A percentile compares a stretch with the other conserved stretches of the same genome.
phyloP scores from a whole-genome alignment of 2,329 filamentous ascomycete genomes.

The Alternaria sp. region DNA sequence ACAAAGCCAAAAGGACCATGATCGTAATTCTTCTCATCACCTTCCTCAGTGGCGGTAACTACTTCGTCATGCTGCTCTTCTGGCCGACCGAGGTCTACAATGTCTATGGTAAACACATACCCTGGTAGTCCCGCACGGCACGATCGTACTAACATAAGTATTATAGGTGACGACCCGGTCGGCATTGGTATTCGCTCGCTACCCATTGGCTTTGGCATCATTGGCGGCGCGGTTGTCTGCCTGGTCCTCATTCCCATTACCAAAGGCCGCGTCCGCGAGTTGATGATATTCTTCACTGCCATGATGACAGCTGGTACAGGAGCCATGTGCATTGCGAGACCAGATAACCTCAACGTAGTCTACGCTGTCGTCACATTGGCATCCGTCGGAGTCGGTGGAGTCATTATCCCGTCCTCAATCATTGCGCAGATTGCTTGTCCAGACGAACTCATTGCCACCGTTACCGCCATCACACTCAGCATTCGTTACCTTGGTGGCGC shows the following conservation, averaged over 20 bases:
- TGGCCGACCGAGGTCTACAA: conserved; percentile 48
- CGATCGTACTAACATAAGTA: conserved; percentile 8
- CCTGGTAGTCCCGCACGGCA: fast-evolving
- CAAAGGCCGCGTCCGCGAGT: conserved; percentile 66
- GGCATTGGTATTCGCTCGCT: conserved; percentile 71
- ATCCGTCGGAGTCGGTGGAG: conserved; percentile 71
- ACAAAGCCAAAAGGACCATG: conserved; percentile 43
- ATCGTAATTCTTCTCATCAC: conserved; percentile 46
- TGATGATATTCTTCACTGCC: conserved; percentile 67
- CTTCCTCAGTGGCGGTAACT: conserved; percentile 47
- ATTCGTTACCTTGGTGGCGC: conserved; percentile 74
- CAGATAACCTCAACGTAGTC: conserved; percentile 63
- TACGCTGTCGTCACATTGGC: conserved; percentile 69
- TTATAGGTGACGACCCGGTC: conserved; percentile 65
- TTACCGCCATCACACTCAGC: conserved; percentile 73
- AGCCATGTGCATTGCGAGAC: conserved; percentile 60
- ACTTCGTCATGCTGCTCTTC: conserved; percentile 47
- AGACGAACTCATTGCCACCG: conserved; percentile 74
- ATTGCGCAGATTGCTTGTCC: conserved; percentile 76
- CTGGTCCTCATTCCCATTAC: conserved; percentile 66
- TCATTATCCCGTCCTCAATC: conserved; percentile 73
- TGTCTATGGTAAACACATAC: conserved; percentile 38
- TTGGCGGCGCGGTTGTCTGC: conserved; percentile 67
- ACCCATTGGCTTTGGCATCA: conserved; percentile 71
- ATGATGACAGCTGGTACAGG: conserved; percentile 73